These are phyloP conservation scores for Calycina marina DNA, from an alignment of 2,329 filamentous ascomycete species.

Conservation along the genomic window DNA sequence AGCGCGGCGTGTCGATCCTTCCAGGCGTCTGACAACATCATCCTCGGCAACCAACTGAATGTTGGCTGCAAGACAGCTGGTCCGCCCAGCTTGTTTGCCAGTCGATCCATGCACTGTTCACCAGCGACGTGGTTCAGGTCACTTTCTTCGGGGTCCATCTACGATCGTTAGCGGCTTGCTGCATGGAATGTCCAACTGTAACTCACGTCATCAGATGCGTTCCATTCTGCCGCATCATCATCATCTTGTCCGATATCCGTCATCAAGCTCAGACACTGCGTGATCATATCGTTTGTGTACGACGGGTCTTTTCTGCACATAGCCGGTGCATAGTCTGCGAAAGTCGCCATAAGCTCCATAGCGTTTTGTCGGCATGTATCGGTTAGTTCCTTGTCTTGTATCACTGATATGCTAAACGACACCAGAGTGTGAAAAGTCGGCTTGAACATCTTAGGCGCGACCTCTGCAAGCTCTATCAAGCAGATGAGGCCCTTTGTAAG, in stretches of 20 bases:
- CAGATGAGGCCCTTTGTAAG: constrained; percentile 81
- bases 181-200: no score
- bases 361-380: constrained; percentile 89
- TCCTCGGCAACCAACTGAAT: constrained; percentile 91
- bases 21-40: constrained; percentile 95
- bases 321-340: constrained; percentile 83
- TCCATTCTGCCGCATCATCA: constrained; percentile 89
- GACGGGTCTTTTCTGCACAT: constrained; percentile 92
- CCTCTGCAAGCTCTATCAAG: constrained; percentile 85
- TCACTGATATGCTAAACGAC: constrained; percentile 81
- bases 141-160: constrained; percentile 90
- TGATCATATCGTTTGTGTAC: constrained; percentile 94
- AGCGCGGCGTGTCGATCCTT: constrained; percentile 89
- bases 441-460: constrained; percentile 97
- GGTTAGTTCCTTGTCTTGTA: constrained; percentile 88
- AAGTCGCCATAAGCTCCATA: constrained; percentile 93
- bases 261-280: constrained; percentile 94
- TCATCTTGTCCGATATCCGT: constrained; percentile 91
- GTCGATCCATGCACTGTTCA: constrained; percentile 94
- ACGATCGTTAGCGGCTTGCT: constrained; percentile 20
- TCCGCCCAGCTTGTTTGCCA: constrained; percentile 96
- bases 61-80: constrained; percentile 82
- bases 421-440: constrained; percentile 84
- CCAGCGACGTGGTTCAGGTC: constrained; percentile 95
- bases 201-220: constrained; percentile 75